Evolutionary conservation across 78 protist genomes (phyloP), one percentile per base, ranked within the genome.

Genomic region (Salpingoeca rosetta): DNA sequence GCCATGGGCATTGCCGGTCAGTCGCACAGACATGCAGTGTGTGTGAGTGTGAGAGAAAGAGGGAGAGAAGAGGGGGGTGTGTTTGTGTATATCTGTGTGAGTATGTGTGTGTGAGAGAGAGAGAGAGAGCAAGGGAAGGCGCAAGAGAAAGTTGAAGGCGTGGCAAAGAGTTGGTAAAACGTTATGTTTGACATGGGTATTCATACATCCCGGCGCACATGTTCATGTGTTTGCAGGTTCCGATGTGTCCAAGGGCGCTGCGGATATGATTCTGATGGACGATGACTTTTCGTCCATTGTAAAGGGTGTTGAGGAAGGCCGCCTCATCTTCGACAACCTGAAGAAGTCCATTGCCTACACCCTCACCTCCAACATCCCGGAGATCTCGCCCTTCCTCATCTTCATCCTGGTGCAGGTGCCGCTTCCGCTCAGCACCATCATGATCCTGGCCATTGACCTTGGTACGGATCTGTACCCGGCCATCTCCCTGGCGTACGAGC

Each of bases 211-310:
- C n/a, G n/a, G n/a, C n/a, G n/a, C n/a, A n/a, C n/a, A n/a, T n/a
- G n/a, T n/a, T n/a, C n/a, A n/a, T n/a, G n/a, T n/a, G n/a, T n/a
- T n/a, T n/a, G n/a, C n/a, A n/a, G n/a, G n/a, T n/a, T n/a, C n/a
- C n/a, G n/a, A n/a, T n/a, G n/a, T n/a, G n/a, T n/a, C n/a, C n/a
- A n/a, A n/a, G n/a, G n/a, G 22, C 22, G 97, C 99, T 2, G 96
- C 98, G 0, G 98, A 94, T 90, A 93, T 97, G 57, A 89, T 97
- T 84, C 89, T 96, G 85, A 75, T 94, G 76, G 95, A 98, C 87
- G 99, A 97, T 87, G 89, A 93, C 88, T 98, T 98, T 83, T 92
- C 97, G 0, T 87, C 97, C 26, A 96, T 98, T 72, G 98, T 96
- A 0, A 82, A 85, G 0, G 96, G 93, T 42, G 75, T 93, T 36